Base-by-base conservation (phyloP, 192 early-diverging fungal genomes). In the Jimgerdemannia flammicorona region DNA sequence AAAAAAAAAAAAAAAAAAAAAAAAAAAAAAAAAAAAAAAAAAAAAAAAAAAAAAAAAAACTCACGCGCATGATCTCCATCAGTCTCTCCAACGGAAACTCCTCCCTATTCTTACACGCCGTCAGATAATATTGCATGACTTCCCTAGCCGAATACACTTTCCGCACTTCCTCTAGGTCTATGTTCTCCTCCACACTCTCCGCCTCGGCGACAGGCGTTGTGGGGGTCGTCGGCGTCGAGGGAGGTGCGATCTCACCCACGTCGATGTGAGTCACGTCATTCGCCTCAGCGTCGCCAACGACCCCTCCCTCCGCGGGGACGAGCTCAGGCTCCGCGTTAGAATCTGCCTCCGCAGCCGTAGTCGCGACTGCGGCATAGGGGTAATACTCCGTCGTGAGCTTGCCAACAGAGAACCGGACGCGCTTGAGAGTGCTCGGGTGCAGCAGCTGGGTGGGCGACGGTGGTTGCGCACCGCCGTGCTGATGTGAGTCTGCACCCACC, bases 331-430 rank as follows among this genome's bases (percentile, higher is more conserved):
- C 63, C 3, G 3, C 20, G 18, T 19, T 39, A 43, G 40, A 17
- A 49, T 73, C 6, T 6, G 42, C 54, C 14, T 29, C 29, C 19
- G 44, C 2, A 42, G 3, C n/a, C 40, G 67, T 40, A 20, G 65
- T 66, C 40, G 69, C 43, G 43, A 66, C 69, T 8, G 74, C 59
- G 59, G 69, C 49, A 43, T 59, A 41, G 17, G 67, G 40, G 59
- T 42, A 73, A 11, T 86, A 84, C 72, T 89, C 88, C 4, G 82
- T 86, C 1, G 81, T 84, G 44, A 89, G 78, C 59, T 87, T 78
- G 42, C 74, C 77, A 3, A 86, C 86, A 3, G 88, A 84, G 75
- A 89, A 89, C 19, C 86, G 79, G 3, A 89, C 88, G 64, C 86
- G 74, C 71, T 89, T 89, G 43, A 89, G 64, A 7, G 73, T 70